Conservation (phyloP, 768 basidiomycete species). For the Coprinopsis sp. region DNA sequence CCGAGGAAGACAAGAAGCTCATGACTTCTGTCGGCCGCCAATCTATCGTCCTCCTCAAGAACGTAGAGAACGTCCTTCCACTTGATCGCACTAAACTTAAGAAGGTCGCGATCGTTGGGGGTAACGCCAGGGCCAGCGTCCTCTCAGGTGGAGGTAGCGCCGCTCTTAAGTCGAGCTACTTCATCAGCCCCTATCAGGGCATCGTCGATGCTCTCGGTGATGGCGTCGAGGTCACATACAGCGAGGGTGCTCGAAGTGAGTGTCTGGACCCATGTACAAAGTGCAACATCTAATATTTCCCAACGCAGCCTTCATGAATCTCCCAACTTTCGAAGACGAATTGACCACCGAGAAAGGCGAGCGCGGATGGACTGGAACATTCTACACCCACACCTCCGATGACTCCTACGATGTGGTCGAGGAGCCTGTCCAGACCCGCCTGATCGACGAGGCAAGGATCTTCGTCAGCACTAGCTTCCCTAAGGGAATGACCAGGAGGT, state of each 20-base stretch:
- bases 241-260: constrained; percentile 66
- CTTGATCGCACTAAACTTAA: constrained; percentile 45
- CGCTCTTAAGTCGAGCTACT: constrained; percentile 68
- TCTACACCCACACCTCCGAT: constrained; percentile 54
- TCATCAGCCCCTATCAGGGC: constrained; percentile 73
- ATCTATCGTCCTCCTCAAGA: constrained; percentile 74
- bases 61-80: constrained; percentile 51
- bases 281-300: background rate
- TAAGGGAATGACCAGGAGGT: constrained; percentile 51
- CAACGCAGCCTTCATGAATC: constrained; percentile 51
- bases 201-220: constrained; percentile 53
- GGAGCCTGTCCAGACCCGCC: constrained; percentile 36
- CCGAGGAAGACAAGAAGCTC: constrained; percentile 53
- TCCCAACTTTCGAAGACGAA: constrained; percentile 67
- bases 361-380: constrained; percentile 62
- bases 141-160: constrained; percentile 73
- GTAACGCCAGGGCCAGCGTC: constrained; percentile 59
- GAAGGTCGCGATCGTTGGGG: constrained; percentile 73
- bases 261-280: constrained; percentile 1
- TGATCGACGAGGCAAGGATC: constrained; percentile 61
- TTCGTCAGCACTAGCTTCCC: constrained; percentile 58
- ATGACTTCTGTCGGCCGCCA: constrained; percentile 65
- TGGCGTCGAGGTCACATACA: constrained; percentile 54
- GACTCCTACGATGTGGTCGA: constrained; percentile 48
- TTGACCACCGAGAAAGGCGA: constrained; percentile 54